Evolutionary conservation across 371 early-diverging fungal species (phyloP), one percentile per base, ranked within the genome.

Genomic region (Cladochytrium tenue): DNA sequence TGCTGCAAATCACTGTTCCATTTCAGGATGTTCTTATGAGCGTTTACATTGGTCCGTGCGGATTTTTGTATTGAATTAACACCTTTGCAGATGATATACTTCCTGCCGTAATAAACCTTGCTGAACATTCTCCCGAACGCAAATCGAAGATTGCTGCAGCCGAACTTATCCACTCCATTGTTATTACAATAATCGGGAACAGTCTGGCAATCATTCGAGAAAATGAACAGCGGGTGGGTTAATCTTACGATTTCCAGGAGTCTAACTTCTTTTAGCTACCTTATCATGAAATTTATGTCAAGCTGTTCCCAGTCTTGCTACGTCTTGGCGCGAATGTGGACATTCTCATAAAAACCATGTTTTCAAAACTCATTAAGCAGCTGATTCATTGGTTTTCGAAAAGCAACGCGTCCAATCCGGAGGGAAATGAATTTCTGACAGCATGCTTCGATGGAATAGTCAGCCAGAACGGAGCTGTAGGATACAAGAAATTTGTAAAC

Each of bases 331-430:
- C 88, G 23, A 92, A 93, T 65, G 71, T 88, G 13, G 93, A 93
- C 62, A 82, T 76, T 59, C 84, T 91, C 3, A 76, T 89, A 5
- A 71, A 90, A 50, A 85, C 85, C 0, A 78, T 93, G 63, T 91
- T 85, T 64, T 76, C 83, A 0, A 74, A 87, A 5, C 70, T 92
- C 36, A 74, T 84, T 0, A 62, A 82, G 0, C 92, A 92, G 68
- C 63, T 90, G 17, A 90, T 92, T 15, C 92, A 91, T 63, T 93
- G 92, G 92, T 70, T 92, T 43, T 90, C 93, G 4, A 88, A 87
- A 35, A 88, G 86, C 74, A 81, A 86, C 0, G 84, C 85, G 51
- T 85, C 85, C 56, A 89, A 89, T 43, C 86, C 88, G 30, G 93
- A 92, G 70, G 89, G 91, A 0, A 81, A 90, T 57, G 81, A 83